These are phyloP conservation scores for Colletotrichum caudatum DNA, from an alignment of 2,329 filamentous ascomycete genomes.

Conservation along the genomic window DNA sequence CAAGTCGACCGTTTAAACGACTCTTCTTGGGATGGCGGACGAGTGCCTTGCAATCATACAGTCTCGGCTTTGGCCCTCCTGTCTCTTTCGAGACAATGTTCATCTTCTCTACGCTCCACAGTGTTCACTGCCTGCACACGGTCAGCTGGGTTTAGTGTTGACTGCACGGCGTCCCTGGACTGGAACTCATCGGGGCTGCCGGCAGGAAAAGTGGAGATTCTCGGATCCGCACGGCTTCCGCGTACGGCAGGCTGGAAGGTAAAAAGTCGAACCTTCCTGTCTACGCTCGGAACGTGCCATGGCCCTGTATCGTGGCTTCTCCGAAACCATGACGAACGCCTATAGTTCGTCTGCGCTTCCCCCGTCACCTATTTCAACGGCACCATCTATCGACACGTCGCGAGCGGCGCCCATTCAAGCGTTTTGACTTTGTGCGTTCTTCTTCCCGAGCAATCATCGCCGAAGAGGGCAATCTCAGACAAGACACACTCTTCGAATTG, in stretches of 20 bases:
- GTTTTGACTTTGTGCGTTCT: not conserved
- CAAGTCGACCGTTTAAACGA: not conserved
- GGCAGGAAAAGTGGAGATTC: not conserved
- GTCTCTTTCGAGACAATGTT: not conserved
- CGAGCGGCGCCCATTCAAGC: not conserved
- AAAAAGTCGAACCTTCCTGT: not conserved
- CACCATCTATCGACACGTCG: not conserved
- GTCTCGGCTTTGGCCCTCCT: not conserved
- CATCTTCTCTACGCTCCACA: not conserved
- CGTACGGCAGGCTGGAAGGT: not conserved
- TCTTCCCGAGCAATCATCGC: not conserved
- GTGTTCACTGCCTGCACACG: not conserved
- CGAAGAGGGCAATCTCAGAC: not conserved
- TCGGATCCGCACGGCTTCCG: not conserved
- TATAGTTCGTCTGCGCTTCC: not conserved
- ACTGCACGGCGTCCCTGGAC: not conserved
- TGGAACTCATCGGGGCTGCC: not conserved
- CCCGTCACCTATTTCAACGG: not conserved
- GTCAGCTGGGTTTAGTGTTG: not conserved
- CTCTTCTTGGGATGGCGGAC: not conserved
- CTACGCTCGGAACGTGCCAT: not conserved
- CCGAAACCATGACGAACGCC: rapidly evolving
- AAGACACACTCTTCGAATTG: too few relatives aligned
- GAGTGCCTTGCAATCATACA: not conserved
- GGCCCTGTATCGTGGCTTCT: not conserved